A percentile compares a stretch with the other conserved stretches of the same genome.
Conservation (phyloP, 2,329 filamentous ascomycete species). For the Coniochaeta sp. region DNA sequence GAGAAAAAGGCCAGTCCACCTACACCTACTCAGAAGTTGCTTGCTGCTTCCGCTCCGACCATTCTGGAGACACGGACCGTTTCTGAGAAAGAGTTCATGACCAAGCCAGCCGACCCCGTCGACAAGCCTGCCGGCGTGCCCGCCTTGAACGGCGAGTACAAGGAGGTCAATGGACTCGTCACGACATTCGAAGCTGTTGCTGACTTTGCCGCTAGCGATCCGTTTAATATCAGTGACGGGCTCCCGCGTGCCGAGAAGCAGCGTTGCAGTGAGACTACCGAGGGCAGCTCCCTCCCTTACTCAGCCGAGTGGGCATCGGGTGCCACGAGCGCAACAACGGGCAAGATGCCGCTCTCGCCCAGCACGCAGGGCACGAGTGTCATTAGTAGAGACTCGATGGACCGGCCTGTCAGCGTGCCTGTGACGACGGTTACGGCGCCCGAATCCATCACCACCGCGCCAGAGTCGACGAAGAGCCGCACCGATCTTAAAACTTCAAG, state of each 20-base stretch:
- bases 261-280: slow-evolving; percentile 54
- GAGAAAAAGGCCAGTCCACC: slow-evolving; percentile 5
- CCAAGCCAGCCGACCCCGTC: slow-evolving; percentile 18
- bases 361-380: slow-evolving; percentile 61
- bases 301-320: slow-evolving; percentile 56
- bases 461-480: slow-evolving; percentile 17
- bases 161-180: slow-evolving; percentile 34
- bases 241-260: slow-evolving; percentile 31
- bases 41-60: slow-evolving; percentile 2
- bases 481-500: slow-evolving; percentile 13
- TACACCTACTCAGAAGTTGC: slow-evolving; percentile 1
- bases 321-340: slow-evolving; percentile 54
- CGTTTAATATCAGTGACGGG: slow-evolving; percentile 32
- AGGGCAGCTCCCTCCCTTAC: slow-evolving; percentile 47
- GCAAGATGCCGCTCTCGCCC: slow-evolving; percentile 56
- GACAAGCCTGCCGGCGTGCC: slow-evolving; percentile 23
- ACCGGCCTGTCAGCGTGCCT: slow-evolving; percentile 37
- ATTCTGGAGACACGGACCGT: slow-evolving; percentile 14
- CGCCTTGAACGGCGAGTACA: slow-evolving; percentile 25
- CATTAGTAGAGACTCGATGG: slow-evolving; percentile 50
- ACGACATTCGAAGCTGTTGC: slow-evolving; percentile 37
- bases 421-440: slow-evolving; percentile 30
- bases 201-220: slow-evolving; percentile 41
- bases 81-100: slow-evolving; percentile 16
- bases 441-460: slow-evolving; percentile 21